phyloP scores from a whole-genome alignment of 768 basidiomycete genomes.

The Lanmaoa pseudosensibilis region DNA sequence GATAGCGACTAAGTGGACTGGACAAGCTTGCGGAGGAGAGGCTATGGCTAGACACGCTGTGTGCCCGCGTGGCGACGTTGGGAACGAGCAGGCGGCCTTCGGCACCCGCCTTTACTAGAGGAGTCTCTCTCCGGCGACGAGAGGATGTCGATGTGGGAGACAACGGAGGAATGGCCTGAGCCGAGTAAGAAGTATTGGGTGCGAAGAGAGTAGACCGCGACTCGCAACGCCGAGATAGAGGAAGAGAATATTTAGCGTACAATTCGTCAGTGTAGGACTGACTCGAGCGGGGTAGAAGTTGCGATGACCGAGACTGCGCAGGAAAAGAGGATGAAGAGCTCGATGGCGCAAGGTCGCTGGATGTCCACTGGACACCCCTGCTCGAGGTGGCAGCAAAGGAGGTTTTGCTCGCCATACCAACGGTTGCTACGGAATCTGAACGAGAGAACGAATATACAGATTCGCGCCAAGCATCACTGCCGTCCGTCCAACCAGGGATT shows the following conservation, averaged over 20 bases:
- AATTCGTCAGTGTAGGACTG: slow-evolving; percentile 45
- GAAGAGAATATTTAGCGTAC: slow-evolving; percentile 54
- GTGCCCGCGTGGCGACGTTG: slow-evolving; percentile 36
- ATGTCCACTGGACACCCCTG: slow-evolving; percentile 49
- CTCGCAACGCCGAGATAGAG: slow-evolving; percentile 56
- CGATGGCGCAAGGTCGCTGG: slow-evolving; percentile 30
- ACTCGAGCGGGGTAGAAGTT: slow-evolving; percentile 28
- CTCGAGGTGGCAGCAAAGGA: slow-evolving; percentile 55
- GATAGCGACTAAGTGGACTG: slow-evolving; percentile 42
- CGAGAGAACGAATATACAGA: slow-evolving; percentile 55
- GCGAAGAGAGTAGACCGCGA: slow-evolving; percentile 44
- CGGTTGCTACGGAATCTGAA: slow-evolving; percentile 34
- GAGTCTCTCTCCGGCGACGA: slow-evolving; percentile 47
- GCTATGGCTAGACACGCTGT: slow-evolving; percentile 38
- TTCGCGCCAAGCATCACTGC: slow-evolving; percentile 65
- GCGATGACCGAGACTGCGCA: slow-evolving; percentile 23
- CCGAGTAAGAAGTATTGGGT: slow-evolving; percentile 35
- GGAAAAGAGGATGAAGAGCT: slow-evolving; percentile 29
- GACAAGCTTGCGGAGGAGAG: slow-evolving; percentile 28
- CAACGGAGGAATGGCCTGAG: slow-evolving; percentile 38
- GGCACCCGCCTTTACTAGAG: slow-evolving; percentile 56
- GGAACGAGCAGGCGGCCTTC: slow-evolving; percentile 66
- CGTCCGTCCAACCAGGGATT: slow-evolving; percentile 71
- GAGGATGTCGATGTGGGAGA: slow-evolving; percentile 36
- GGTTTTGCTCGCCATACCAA: slow-evolving; percentile 31